Conservation (phyloP, 352 stramenopile genomes). For the Phytophthora cactorum region DNA sequence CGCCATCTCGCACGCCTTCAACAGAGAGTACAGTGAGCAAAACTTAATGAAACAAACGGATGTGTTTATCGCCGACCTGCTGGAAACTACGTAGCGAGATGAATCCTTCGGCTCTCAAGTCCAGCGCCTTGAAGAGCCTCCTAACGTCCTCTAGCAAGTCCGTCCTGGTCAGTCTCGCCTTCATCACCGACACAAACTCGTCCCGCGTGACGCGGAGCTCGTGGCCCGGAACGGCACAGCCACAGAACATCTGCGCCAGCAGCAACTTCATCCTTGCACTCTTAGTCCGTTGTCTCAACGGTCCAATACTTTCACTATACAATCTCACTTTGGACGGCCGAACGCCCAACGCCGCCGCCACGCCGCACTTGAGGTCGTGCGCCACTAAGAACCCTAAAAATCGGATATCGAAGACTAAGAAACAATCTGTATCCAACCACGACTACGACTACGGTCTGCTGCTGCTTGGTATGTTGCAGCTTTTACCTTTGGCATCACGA, state of each 20-base stretch:
- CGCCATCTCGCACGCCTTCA: constrained; percentile 43
- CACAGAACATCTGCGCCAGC: constrained; percentile 63
- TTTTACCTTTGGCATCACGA: constrained; percentile 30
- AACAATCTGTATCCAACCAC: neutral
- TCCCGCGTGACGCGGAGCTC: constrained; percentile 34
- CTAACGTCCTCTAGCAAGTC: constrained; percentile 66
- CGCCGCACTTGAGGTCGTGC: constrained; percentile 71
- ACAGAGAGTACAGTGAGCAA: neutral
- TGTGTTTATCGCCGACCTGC: constrained; percentile 14
- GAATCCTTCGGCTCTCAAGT: constrained; percentile 64
- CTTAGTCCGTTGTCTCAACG: constrained; percentile 2
- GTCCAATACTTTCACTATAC: neutral
- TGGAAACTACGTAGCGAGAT: constrained; percentile 69
- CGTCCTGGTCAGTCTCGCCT: constrained; percentile 41
- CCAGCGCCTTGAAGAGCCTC: constrained; percentile 70
- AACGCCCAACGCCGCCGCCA: constrained; percentile 67
- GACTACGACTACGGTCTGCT: neutral
- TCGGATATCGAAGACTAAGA: neutral
- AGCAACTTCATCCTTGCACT: constrained; percentile 44
- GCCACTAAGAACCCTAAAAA: constrained; percentile 46
- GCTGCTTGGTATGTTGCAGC: neutral
- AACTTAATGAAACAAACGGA: neutral
- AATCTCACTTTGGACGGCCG: constrained; percentile 64
- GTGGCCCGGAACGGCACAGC: constrained; percentile 6
- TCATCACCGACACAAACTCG: constrained; percentile 40